phyloP scores from a whole-genome alignment of 2,329 filamentous ascomycete species.

The Coniochaeta sp. region DNA sequence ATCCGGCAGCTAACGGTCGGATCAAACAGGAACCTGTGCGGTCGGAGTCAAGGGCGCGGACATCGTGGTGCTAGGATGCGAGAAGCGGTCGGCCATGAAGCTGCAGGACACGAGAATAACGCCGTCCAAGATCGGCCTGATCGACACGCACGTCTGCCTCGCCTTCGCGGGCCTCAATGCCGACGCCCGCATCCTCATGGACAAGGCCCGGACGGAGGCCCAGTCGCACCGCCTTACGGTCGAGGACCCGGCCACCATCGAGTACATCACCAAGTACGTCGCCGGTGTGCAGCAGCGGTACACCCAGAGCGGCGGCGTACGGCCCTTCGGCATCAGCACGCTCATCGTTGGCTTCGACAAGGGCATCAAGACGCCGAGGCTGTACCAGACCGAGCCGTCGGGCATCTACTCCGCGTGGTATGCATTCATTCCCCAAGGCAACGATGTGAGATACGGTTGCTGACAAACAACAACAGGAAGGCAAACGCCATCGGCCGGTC shows the following conservation, averaged over 20 bases:
- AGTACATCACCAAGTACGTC: constrained; percentile 99
- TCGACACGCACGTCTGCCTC: constrained; percentile 93
- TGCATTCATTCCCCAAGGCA: constrained; percentile 22
- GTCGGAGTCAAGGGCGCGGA: constrained; percentile 94
- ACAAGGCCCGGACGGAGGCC: constrained; percentile 95
- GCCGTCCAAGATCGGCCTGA: constrained; percentile 93
- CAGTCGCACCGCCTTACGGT: constrained; percentile 96
- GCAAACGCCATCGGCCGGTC: constrained; percentile 97
- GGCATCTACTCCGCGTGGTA: constrained; percentile 99
- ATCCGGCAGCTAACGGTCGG: constrained; percentile 12
- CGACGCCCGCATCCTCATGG: constrained; percentile 94
- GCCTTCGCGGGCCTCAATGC: constrained; percentile 97
- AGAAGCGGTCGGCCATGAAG: constrained; percentile 99
- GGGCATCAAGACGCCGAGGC: constrained; percentile 75
- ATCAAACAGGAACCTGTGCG: constrained; percentile 75
- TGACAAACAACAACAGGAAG: constrained; percentile 60
- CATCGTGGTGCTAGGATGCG: constrained; percentile 93
- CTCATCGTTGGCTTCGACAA: constrained; percentile 98
- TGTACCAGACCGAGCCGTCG: constrained; percentile 99
- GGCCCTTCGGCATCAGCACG: constrained; percentile 98
- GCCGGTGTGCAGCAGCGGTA: constrained; percentile 97
- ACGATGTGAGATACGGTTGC: not conserved
- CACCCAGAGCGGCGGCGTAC: constrained; percentile 95
- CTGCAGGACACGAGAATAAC: constrained; percentile 99
- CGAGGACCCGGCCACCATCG: constrained; percentile 93